Evolutionary conservation across 805 yeast genomes (phyloP), one percentile per base, ranked within the genome.

Genomic region (Candida germanica): DNA sequence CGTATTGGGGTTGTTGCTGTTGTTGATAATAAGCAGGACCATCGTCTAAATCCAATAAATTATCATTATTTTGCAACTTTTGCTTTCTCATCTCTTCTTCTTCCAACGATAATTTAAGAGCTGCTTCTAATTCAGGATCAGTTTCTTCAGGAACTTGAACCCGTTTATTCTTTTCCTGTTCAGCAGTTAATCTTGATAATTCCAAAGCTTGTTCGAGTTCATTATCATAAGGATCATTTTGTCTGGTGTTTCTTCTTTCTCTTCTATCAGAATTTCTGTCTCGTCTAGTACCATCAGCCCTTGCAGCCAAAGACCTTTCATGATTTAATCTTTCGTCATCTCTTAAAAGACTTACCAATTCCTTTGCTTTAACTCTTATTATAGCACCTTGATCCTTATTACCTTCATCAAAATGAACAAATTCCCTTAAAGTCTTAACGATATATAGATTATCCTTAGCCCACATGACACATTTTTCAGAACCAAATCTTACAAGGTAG

Each of bases 391-490:
- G 94, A 59, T 91, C 98, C 19, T 70, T 65, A 31, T 86, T 88
- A 13, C 68, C 54, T 32, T 85, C 91, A 57, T 91, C 96, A 26
- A 72, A 69, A 54, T 80, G 84, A 49, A 82, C 87, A 59, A 91
- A 91, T 58, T 91, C 98, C 36, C 96, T 77, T 49, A 91, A 69
- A 0, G 97, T 88, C 64, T 89, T 88, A 56, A 91, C 78, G 34
- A 89, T 74, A 60, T 87, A 91, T 24, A 89, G 58, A 56, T 91
- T 89, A 54, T 87, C 95, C 54, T 80, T 83, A 42, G 89, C 79
- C 98, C 98, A 91, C 25, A 80, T 66, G 5, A 89, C 95, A 51
- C 89, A 91, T 51, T 83, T 82, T 48, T 88, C 95, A 14, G 88
- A 75, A 26, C 97, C 98, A 42, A 73, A 75, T 48, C 93, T 77